A percentile compares a stretch with the other conserved stretches of the same genome.
phyloP scores from a whole-genome alignment of 768 basidiomycete species.

The Boletales sp. region DNA sequence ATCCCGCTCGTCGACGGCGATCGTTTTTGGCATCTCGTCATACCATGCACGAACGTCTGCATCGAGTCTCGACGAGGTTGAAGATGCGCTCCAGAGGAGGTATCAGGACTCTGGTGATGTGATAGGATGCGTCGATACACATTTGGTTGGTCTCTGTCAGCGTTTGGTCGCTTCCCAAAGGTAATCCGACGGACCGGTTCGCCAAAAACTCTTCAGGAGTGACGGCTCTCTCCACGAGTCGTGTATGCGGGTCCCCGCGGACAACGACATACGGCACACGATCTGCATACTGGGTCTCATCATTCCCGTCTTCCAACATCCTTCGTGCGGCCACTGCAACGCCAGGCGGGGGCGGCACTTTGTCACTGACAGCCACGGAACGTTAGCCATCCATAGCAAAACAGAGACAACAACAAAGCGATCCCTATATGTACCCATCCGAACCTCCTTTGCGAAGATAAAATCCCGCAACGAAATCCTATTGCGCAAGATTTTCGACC shows the following conservation, averaged over 20 bases:
- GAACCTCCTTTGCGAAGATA: slow-evolving; percentile 92
- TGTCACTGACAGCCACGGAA: slow-evolving; percentile 51
- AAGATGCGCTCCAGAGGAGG: slow-evolving; percentile 90
- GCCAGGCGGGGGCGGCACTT: slow-evolving; percentile 86
- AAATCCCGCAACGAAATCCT: slow-evolving; percentile 88
- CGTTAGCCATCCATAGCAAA: not conserved
- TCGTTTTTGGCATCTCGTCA: slow-evolving; percentile 74
- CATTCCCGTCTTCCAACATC: slow-evolving; percentile 68
- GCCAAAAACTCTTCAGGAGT: slow-evolving; percentile 68
- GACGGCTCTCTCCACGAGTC: slow-evolving; percentile 73
- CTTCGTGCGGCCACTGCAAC: slow-evolving; percentile 79
- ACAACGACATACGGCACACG: slow-evolving; percentile 89
- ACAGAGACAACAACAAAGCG: not conserved
- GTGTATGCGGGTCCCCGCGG: slow-evolving; percentile 55
- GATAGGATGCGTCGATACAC: slow-evolving; percentile 84
- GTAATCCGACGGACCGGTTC: slow-evolving; percentile 46
- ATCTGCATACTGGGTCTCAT: slow-evolving; percentile 90
- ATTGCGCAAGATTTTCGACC: slow-evolving; percentile 80
- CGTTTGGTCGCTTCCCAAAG: not conserved
- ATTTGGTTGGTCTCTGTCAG: slow-evolving; percentile 44
- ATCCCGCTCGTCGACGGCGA: slow-evolving; percentile 35
- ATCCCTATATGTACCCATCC: slow-evolving; percentile 86
- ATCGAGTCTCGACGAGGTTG: slow-evolving; percentile 84
- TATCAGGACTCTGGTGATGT: slow-evolving; percentile 83
- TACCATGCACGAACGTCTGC: slow-evolving; percentile 88